Percentiles rank a stretch among this genome's conserved stretches.
Conservation (phyloP, 257 asterid species). For the Vinca minor region DNA sequence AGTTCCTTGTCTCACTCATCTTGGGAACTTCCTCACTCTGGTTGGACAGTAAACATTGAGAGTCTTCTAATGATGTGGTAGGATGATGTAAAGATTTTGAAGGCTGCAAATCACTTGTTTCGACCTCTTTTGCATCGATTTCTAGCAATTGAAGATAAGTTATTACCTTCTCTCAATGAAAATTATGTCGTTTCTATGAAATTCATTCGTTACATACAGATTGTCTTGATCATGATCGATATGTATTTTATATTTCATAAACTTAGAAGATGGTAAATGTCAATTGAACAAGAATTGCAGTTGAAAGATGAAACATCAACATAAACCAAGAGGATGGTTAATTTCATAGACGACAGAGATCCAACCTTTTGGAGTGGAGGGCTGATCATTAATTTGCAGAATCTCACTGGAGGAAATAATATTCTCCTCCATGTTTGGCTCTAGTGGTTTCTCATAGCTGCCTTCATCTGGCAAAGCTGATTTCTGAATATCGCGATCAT, state of each 20-base stretch:
- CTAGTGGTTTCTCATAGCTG: conserved; percentile 2
- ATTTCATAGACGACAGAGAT: conserved; percentile 12
- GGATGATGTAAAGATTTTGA: no score
- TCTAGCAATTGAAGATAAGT: no score
- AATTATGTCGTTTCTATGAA: no score
- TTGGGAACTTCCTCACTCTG: conserved; percentile 17
- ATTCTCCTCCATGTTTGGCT: conserved; percentile 20
- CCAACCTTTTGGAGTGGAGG: conserved; percentile 24
- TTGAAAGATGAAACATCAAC: not conserved
- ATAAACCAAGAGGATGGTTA: not conserved
- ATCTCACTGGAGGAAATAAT: no score
- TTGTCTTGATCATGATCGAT: no score
- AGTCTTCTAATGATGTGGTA: conserved; percentile 22
- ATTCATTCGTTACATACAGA: no score
- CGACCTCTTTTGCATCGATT: conserved; percentile 22
- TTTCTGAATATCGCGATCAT: conserved; percentile 18
- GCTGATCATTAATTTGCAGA: conserved; percentile 25
- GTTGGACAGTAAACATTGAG: not conserved
- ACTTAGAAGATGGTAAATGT: no score
- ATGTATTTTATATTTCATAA: no score
- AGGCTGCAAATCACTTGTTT: conserved; percentile 10
- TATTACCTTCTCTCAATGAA: no score
- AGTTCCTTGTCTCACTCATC: conserved; percentile 7
- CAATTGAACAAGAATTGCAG: not conserved
- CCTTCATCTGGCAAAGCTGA: conserved; percentile 1